phyloP scores from a whole-genome alignment of 805 yeast genomes.

The Yarrowia sp. region DNA sequence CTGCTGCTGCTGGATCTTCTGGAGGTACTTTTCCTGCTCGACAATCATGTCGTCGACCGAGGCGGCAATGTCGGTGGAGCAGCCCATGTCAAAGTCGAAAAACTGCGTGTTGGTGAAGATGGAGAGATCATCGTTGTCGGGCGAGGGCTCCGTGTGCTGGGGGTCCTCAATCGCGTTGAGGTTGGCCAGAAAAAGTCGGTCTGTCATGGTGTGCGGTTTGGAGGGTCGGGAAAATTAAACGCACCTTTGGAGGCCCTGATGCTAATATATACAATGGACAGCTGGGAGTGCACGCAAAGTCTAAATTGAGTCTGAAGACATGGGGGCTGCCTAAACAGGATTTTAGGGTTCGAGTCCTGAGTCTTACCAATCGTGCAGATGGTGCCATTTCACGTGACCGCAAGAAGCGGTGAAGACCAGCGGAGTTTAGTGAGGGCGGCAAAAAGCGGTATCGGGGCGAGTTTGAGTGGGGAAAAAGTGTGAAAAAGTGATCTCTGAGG shows the following conservation, averaged over 20 bases:
- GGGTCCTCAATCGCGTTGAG: conserved; percentile 29
- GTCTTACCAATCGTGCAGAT: conserved; percentile 27
- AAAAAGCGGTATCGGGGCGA: not conserved
- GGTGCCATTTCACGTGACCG: conserved; percentile 23
- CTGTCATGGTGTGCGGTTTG: conserved; percentile 8
- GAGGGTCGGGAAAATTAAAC: not conserved
- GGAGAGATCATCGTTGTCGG: conserved; percentile 41
- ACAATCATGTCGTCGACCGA: conserved; percentile 43
- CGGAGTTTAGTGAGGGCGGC: not conserved
- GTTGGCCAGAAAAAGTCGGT: conserved; percentile 26
- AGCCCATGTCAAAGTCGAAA: conserved; percentile 47
- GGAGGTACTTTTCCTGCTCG: conserved; percentile 43
- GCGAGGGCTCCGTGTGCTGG: conserved; percentile 21
- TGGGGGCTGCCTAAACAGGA: conserved; percentile 22
- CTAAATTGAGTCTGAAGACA: not conserved
- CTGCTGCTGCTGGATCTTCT: conserved; percentile 33
- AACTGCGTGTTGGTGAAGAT: conserved; percentile 46
- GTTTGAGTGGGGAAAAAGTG: not conserved
- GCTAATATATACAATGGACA: not conserved
- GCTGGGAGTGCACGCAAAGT: not conserved
- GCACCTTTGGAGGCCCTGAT: not conserved
- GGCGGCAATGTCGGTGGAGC: conserved; percentile 44
- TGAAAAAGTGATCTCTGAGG: too few species aligned
- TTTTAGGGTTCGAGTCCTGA: conserved; percentile 12
- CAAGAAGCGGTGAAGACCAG: not conserved